Percentiles rank a stretch among this genome's conserved stretches.
These are phyloP conservation scores for Echria macrotheca DNA, from an alignment of 495 filamentous ascomycete genomes.

Conservation along the genomic window DNA sequence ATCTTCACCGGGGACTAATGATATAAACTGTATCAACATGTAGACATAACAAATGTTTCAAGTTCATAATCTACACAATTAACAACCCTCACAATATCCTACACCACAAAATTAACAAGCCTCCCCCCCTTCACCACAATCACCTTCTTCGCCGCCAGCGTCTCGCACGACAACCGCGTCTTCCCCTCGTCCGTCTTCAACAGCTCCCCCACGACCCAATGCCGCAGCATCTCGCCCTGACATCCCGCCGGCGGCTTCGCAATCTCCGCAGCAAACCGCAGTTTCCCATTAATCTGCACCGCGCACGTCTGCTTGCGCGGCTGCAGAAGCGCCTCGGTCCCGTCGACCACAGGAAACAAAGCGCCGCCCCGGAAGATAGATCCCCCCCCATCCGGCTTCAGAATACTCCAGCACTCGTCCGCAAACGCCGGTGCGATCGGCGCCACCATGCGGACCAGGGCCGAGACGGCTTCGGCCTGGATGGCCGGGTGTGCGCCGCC, in stretches of 20 bases:
- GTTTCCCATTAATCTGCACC: conserved; percentile 72
- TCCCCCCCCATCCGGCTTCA: conserved; percentile 31
- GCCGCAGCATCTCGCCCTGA: conserved; percentile 31
- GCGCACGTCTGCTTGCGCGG: conserved; percentile 43
- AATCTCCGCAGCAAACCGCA: conserved; percentile 60
- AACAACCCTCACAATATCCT: neutral
- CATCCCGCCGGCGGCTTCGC: conserved; percentile 30
- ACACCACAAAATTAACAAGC: conserved; percentile 54
- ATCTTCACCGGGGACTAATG: too few relatives aligned
- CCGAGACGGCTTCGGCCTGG: conserved; percentile 29
- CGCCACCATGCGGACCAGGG: conserved; percentile 64
- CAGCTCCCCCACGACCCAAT: conserved; percentile 54
- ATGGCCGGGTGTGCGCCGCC: conserved; percentile 20
- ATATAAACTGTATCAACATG: too few relatives aligned
- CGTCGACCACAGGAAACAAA: conserved; percentile 51
- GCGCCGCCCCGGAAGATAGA: conserved; percentile 43
- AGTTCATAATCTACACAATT: neutral
- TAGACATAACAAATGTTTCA: too few relatives aligned
- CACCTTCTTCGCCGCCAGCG: conserved; percentile 42
- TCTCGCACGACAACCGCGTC: conserved; percentile 40
- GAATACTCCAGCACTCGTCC: conserved; percentile 70
- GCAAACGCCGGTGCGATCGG: conserved; percentile 73
- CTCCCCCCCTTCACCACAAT: conserved; percentile 48
- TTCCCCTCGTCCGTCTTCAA: conserved; percentile 35
- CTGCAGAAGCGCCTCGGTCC: conserved; percentile 37